These are phyloP conservation scores for Penicillium desertorum DNA, from an alignment of 495 filamentous ascomycete species.

Conservation along the genomic window DNA sequence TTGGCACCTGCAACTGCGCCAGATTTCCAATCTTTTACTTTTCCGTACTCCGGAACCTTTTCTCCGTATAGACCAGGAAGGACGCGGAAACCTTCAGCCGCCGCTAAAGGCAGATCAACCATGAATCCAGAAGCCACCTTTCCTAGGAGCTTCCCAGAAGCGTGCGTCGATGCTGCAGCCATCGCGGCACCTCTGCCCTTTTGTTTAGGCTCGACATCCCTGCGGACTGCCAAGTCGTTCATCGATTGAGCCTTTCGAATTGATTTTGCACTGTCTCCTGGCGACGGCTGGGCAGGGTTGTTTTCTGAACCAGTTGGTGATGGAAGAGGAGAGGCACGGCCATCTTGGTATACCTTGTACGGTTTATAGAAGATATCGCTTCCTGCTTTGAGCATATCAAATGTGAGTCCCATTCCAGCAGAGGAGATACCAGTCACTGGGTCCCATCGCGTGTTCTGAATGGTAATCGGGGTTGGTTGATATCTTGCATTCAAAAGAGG, in stretches of 20 bases:
- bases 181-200: conserved; percentile 21
- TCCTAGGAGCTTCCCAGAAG: neutral
- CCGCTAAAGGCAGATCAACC: conserved; percentile 68
- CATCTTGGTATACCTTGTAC: conserved; percentile 26
- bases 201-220: neutral
- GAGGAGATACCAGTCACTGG: conserved; percentile 48
- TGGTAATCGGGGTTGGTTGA: conserved; percentile 23
- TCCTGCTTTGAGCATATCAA: conserved; percentile 30
- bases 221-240: neutral
- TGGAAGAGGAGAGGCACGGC: neutral
- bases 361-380: conserved; percentile 37
- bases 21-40: conserved; percentile 38
- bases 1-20: conserved; percentile 37
- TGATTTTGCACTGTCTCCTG: neutral
- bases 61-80: conserved; percentile 76
- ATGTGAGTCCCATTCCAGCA: conserved; percentile 27
- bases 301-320: neutral
- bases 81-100: conserved; percentile 80
- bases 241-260: neutral
- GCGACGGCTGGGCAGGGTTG: no score
- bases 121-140: neutral
- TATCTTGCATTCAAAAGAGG: neutral
- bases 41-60: conserved; percentile 40
- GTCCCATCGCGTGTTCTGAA: conserved; percentile 42
- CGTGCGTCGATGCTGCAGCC: neutral